phyloP scores from a whole-genome alignment of 371 early-diverging fungal species.

The Rhizopus delemar region DNA sequence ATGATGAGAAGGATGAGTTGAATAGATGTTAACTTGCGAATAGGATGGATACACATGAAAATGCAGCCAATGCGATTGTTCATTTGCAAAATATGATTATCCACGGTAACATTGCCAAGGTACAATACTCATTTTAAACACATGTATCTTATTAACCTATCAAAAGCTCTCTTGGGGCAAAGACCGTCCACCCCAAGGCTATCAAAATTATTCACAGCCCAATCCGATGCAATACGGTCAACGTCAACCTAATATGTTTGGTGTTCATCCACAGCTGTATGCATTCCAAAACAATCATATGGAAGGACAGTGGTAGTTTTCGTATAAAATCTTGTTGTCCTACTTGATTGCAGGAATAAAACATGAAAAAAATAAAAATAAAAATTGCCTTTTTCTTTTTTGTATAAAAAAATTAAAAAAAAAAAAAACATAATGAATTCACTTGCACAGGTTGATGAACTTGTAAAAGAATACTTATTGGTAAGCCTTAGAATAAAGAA shows the following conservation, averaged over 20 bases:
- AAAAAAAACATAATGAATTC: conserved; percentile 51
- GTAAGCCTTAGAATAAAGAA: conserved; percentile 30
- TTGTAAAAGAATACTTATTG: conserved; percentile 69
- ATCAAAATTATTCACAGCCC: conserved; percentile 22
- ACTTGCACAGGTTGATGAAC: conserved; percentile 66
- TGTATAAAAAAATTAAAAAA: background rate
- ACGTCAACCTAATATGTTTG: conserved; percentile 21
- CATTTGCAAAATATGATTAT: conserved; percentile 73
- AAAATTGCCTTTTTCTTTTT: conserved; percentile 6
- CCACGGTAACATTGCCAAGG: conserved; percentile 71
- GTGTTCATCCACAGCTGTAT: conserved; percentile 24
- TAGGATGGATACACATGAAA: conserved; percentile 84
- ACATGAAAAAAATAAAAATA: background rate
- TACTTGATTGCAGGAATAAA: background rate
- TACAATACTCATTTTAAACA: background rate
- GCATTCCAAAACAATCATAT: conserved; percentile 16
- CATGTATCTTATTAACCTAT: background rate
- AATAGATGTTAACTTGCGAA: too few relatives aligned
- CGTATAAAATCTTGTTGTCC: too few relatives aligned
- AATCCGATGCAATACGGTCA: background rate
- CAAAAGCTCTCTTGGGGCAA: conserved; percentile 84
- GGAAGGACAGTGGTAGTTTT: too few relatives aligned
- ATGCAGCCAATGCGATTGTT: conserved; percentile 85
- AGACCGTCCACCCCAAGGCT: conserved; percentile 57
- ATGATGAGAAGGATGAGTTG: too few relatives aligned